phyloP scores from a whole-genome alignment of 768 basidiomycete genomes.

The Baorangia bicolor region DNA sequence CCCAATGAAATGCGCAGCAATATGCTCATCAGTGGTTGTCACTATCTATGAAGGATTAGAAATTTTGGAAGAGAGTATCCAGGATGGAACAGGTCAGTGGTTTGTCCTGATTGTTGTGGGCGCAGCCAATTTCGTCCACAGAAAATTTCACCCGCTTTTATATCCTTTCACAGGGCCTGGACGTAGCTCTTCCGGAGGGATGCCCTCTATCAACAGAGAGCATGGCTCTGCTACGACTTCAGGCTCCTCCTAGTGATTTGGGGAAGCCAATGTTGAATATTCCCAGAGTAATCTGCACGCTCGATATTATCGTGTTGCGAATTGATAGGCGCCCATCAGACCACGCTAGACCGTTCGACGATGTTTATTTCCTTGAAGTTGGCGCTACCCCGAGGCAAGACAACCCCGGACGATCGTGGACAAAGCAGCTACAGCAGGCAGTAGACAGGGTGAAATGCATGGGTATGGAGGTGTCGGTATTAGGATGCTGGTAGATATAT shows the following conservation, averaged over 20 bases:
- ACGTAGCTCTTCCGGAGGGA: conserved; percentile 28
- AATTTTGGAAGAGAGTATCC: conserved; percentile 60
- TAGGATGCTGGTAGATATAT: conserved; percentile 50
- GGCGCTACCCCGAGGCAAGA: neutral
- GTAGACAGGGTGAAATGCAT: conserved; percentile 33
- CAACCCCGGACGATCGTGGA: conserved; percentile 27
- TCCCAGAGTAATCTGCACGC: conserved; percentile 30
- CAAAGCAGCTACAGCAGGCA: conserved; percentile 34
- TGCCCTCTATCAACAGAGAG: conserved; percentile 20
- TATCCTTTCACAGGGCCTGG: conserved; percentile 44
- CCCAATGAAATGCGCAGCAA: conserved; percentile 59
- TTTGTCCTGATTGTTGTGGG: neutral
- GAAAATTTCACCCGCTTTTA: conserved; percentile 74
- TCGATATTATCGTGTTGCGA: conserved; percentile 47
- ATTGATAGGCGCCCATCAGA: conserved; percentile 66
- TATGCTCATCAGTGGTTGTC: conserved; percentile 67
- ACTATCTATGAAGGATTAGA: conserved; percentile 61
- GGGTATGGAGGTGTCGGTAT: conserved; percentile 38
- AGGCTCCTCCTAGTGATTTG: neutral
- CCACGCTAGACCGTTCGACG: conserved; percentile 46
- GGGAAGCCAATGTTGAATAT: conserved; percentile 8
- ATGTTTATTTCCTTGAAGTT: conserved; percentile 68
- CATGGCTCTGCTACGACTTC: conserved; percentile 42
- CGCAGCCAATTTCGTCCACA: conserved; percentile 24
- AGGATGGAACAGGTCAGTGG: conserved; percentile 42